Base-by-base conservation (phyloP, 148 eudicot genomes). In the Vaccinium corymbosum region DNA sequence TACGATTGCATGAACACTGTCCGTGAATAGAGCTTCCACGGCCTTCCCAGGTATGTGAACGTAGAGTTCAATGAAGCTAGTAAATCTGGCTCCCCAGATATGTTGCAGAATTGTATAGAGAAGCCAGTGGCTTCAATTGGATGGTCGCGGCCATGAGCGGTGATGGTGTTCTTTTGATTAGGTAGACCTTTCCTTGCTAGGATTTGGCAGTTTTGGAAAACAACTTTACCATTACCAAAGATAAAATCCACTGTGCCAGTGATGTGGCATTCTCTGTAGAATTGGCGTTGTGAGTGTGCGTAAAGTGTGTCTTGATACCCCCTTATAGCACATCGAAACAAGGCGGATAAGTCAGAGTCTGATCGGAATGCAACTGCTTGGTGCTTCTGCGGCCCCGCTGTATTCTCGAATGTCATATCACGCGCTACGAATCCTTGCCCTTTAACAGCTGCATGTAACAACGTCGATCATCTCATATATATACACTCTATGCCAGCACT, bases 311-410 rank as follows among this genome's bases (percentile, higher is more conserved):
- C 98, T 80, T 96, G 98, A 87, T 91, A 96, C 7, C 83, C 86
- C 51, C 79, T 55, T 55, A 84, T 55, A n/a, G 71, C 95, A 22
- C 98, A 96, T 0, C 98, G 93, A 57, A 83, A 96, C 0, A 93
- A 55, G 19, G 93, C 98, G 0, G 98, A 95, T 32, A 90, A 76
- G 85, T 94, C 98, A 0, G 98, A 95, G 81, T 91, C 95, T 4
- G 98, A 94, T 48, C 97, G 89, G 82, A 87, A 94, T 10, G 98
- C 98, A 0, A 96, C 97, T 0, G 98, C 98, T 76, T 94, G 98
- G 87, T 94, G 98, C 57, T 91, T 94, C 52, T 90, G 86, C 0
- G 98, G 98, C 13, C 98, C 98, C 0, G 97, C 97, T 1, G 97
- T 96, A 89, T 96, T 96, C 89, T 94, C 90, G 52, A 96, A 91